These are phyloP conservation scores for Pestalotiopsis sp. DNA, from an alignment of 2,329 filamentous ascomycete genomes.

Conservation along the genomic window DNA sequence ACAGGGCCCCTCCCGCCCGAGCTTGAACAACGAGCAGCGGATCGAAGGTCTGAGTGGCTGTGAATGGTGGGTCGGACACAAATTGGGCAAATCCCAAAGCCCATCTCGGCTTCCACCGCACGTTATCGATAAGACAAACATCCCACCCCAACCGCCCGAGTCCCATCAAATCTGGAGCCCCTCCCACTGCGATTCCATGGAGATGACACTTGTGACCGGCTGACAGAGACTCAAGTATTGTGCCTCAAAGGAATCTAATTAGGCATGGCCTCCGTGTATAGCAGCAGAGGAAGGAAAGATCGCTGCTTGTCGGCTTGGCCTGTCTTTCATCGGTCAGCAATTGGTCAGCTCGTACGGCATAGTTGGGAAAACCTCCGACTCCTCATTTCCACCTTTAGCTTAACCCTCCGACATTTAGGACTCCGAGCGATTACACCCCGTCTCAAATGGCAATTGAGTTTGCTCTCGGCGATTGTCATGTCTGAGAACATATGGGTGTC, in stretches of 20 bases:
- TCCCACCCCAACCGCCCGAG: not conserved
- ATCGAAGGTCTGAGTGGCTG: slow-evolving; percentile 5
- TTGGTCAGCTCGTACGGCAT: not conserved
- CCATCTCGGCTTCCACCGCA: not conserved
- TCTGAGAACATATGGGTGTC: not conserved
- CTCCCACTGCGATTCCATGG: not conserved
- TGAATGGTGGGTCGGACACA: not conserved
- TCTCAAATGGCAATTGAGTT: not conserved
- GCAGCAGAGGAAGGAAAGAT: not conserved
- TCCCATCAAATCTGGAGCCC: not conserved
- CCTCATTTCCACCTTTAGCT: not conserved
- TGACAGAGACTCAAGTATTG: not conserved
- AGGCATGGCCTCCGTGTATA: not conserved
- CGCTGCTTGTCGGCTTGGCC: not conserved
- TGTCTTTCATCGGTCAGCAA: not conserved
- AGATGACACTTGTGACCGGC: not conserved
- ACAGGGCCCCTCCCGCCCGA: not conserved
- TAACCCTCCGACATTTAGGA: not conserved
- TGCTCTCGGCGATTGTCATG: not conserved
- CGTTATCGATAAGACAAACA: not conserved
- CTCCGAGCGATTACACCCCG: not conserved
- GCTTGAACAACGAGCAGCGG: not conserved
- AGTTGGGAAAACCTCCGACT: not conserved
- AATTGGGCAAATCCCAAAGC: not conserved
- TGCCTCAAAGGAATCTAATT: not conserved